Evolutionary conservation across 768 basidiomycete genomes (phyloP).

Genomic region (Favolaschia claudopus): DNA sequence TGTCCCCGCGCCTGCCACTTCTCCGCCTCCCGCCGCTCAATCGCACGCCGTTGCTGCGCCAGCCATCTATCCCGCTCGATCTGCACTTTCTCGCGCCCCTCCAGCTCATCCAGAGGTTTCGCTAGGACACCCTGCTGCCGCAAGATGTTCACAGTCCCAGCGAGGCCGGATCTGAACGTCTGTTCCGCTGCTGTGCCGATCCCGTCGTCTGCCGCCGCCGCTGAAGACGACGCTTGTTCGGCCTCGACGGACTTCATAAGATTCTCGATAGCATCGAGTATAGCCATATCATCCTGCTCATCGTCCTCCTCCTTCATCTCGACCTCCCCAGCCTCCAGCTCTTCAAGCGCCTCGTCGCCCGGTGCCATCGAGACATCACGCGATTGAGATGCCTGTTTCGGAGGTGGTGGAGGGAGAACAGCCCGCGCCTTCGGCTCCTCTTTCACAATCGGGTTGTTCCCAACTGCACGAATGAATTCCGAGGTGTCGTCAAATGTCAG

Average conservation of each 20-base stretch:
- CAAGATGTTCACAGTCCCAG: conserved; percentile 86
- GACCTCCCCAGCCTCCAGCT: conserved; percentile 85
- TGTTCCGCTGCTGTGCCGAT: conserved; percentile 77
- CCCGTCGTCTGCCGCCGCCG: conserved; percentile 40
- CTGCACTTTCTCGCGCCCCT: conserved; percentile 83
- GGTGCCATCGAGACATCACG: conserved; percentile 63
- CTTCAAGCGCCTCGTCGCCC: conserved; percentile 71
- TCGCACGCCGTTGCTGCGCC: conserved; percentile 78
- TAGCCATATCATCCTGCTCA: conserved; percentile 68
- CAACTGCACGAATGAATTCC: conserved; percentile 91
- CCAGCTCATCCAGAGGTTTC: conserved; percentile 64
- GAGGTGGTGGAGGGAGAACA: conserved; percentile 26
- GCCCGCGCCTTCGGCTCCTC: conserved; percentile 50
- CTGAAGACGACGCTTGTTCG: conserved; percentile 52
- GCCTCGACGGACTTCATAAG: conserved; percentile 70
- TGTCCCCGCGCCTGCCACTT: conserved; percentile 76
- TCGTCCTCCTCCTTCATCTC: conserved; percentile 78
- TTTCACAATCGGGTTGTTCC: conserved; percentile 67
- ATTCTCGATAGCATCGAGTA: conserved; percentile 81
- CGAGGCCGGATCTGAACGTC: conserved; percentile 84
- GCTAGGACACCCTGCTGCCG: conserved; percentile 92
- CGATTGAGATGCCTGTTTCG: conserved; percentile 41
- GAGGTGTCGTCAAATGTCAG: conserved; percentile 96
- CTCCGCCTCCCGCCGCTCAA: conserved; percentile 84
- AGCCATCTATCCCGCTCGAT: conserved; percentile 90